Conservation (phyloP, 106 monocot genomes). For the Iris macrosiphon region DNA sequence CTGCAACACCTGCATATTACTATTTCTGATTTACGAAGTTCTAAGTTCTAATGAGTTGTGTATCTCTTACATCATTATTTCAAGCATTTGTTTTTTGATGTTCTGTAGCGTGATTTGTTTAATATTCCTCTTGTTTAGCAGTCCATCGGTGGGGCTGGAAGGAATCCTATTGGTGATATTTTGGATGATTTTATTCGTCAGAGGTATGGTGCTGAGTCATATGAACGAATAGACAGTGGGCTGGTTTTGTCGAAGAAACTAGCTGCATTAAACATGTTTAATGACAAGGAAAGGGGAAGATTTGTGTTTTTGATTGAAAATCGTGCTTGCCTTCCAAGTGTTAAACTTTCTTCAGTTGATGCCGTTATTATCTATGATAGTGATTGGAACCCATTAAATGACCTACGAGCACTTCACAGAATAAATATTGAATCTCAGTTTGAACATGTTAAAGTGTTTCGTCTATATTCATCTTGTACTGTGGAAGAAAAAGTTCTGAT, state of each 20-base stretch:
- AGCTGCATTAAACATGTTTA: slow-evolving; percentile 61
- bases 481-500: slow-evolving; percentile 82
- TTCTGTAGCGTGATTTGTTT: too few relatives aligned
- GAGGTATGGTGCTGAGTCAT: slow-evolving; percentile 81
- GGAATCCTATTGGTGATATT: slow-evolving; percentile 68
- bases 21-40: too few relatives aligned
- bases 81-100: too few relatives aligned
- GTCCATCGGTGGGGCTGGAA: slow-evolving; percentile 54
- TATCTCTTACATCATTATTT: too few relatives aligned
- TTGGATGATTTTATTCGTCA: slow-evolving; percentile 92
- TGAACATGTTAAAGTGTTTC: slow-evolving; percentile 52
- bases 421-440: slow-evolving; percentile 57
- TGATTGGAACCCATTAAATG: slow-evolving; percentile 94
- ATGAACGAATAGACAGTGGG: slow-evolving; percentile 77
- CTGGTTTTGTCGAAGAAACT: slow-evolving; percentile 50
- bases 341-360: slow-evolving; percentile 83
- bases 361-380: slow-evolving; percentile 76
- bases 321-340: slow-evolving; percentile 73
- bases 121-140: slow-evolving; percentile 15
- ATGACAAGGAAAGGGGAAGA: slow-evolving; percentile 64
- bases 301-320: slow-evolving; percentile 90
- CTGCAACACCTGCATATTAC: too few relatives aligned
- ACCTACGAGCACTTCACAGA: slow-evolving; percentile 64
- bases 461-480: slow-evolving; percentile 70
- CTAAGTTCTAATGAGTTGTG: too few relatives aligned